Percentiles rank a stretch among this genome's conserved stretches.
These are phyloP conservation scores for Calonectria pseudoreteaudii DNA, from an alignment of 2,329 filamentous ascomycete species.

Conservation along the genomic window DNA sequence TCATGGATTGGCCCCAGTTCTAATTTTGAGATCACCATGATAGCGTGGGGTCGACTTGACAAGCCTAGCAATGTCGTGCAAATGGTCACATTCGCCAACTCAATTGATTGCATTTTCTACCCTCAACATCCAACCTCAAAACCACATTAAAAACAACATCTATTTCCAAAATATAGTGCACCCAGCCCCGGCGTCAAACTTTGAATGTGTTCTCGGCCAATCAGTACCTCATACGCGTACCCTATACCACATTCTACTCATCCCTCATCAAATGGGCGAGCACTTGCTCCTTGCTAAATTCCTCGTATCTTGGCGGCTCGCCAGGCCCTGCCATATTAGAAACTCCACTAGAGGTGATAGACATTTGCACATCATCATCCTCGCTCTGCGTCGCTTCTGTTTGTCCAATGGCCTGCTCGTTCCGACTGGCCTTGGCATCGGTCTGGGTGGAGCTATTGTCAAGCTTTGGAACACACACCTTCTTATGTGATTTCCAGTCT, in stretches of 20 bases:
- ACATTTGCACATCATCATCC: background rate
- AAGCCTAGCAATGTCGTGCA: too few species aligned
- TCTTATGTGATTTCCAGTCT: background rate
- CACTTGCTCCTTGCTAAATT: background rate
- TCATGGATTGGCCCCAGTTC: too few species aligned
- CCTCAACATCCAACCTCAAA: too few species aligned
- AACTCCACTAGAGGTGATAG: background rate
- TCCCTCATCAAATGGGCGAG: background rate
- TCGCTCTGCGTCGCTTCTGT: background rate
- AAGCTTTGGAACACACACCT: background rate
- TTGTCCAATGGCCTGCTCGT: background rate
- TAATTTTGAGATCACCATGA: too few species aligned
- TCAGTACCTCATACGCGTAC: background rate
- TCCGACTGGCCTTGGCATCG: background rate
- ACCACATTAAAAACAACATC: too few species aligned
- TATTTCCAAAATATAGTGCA: too few species aligned
- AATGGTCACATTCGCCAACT: too few species aligned
- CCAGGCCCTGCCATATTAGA: background rate
- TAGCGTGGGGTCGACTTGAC: too few species aligned
- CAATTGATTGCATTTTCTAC: too few species aligned
- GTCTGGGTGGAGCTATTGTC: too few species aligned
- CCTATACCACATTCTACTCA: background rate
- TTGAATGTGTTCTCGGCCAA: background rate
- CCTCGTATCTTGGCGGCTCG: background rate
- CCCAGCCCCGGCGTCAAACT: background rate